Conservation (phyloP, 805 yeast species). For the Pichia pseudocactophila region DNA sequence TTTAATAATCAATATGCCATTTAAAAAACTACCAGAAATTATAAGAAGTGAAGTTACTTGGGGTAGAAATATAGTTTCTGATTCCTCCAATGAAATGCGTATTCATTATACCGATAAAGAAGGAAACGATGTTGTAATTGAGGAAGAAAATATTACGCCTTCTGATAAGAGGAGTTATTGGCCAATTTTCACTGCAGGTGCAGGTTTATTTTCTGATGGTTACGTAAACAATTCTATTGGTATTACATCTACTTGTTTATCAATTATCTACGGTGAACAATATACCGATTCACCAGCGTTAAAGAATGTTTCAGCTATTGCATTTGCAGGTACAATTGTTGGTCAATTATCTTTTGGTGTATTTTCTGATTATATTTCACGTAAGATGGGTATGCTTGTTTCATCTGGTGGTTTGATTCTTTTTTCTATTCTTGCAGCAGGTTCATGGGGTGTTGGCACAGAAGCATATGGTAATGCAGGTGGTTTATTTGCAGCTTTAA, state of each 20-base stretch:
- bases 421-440: conserved; percentile 73
- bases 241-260: conserved; percentile 65
- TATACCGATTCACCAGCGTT: conserved; percentile 61
- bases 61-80: conserved; percentile 17
- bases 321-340: conserved; percentile 83
- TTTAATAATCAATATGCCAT: conserved; percentile 10
- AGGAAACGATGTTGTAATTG: conserved; percentile 16
- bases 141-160: conserved; percentile 22
- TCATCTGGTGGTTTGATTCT: conserved; percentile 69
- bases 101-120: conserved; percentile 10
- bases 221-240: conserved; percentile 81
- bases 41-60: conserved; percentile 21
- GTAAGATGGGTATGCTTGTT: conserved; percentile 75
- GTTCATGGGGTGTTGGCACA: conserved; percentile 72
- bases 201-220: conserved; percentile 91
- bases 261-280: conserved; percentile 53
- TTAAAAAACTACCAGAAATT: conserved; percentile 9
- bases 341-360: conserved; percentile 81
- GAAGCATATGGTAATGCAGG: conserved; percentile 40
- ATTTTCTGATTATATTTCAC: conserved; percentile 67
- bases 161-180: conserved; percentile 29
- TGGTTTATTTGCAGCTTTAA: conserved; percentile 77
- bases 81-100: conserved; percentile 12
- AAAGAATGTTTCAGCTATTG: conserved; percentile 76
- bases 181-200: conserved; percentile 79